Evolutionary conservation across 805 yeast genomes (phyloP), one percentile per base, ranked within the genome.

Genomic region (Vanderwaltozyma tropicalis): DNA sequence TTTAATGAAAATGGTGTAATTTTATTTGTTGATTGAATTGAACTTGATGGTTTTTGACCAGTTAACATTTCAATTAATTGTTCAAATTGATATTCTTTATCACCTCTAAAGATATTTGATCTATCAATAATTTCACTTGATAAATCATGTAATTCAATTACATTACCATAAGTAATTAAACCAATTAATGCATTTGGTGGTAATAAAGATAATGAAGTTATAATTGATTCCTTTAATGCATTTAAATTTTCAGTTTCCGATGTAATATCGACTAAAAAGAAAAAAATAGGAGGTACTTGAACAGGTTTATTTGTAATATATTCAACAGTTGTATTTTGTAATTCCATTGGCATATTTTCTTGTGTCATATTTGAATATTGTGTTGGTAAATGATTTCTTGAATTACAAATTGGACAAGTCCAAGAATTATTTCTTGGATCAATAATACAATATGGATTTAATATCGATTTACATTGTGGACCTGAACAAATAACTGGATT

Each of bases 131-230:
- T 69, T 32, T 74, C 72, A 48, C 71, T 75, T 14, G 78, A 74
- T 43, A 86, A 66, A 59, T 86, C 95, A 62, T 87, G 92, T 35
- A 87, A 80, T 52, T 83, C 87, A 32, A 85, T 87, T 67, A 82
- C 86, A 20, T 94, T 83, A 35, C 95, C 96, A 32, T 52, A 55
- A 8, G 95, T 83, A 53, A 87, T 72, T 50, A 87, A 70, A 30
- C 95, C 95, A 38, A 87, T 76, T 39, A 85, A 68, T 2, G 94
- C 82, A 49, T 87, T 85, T 27, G 92, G 89, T 8, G 96, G 96
- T 51, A 87, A 72, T 51, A 82, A 64, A 38, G 80, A 71, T 47
- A 87, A 67, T 2, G 89, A 75, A 40, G 80, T 72, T 34, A 81
- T 71, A 52, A 86, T 68, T 25, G 89, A 70, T 47, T 83, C 92